A percentile compares a stretch with the other conserved stretches of the same genome.
phyloP scores from a whole-genome alignment of 108 stramenopile genomes.

The Skeletonema marinoi region DNA sequence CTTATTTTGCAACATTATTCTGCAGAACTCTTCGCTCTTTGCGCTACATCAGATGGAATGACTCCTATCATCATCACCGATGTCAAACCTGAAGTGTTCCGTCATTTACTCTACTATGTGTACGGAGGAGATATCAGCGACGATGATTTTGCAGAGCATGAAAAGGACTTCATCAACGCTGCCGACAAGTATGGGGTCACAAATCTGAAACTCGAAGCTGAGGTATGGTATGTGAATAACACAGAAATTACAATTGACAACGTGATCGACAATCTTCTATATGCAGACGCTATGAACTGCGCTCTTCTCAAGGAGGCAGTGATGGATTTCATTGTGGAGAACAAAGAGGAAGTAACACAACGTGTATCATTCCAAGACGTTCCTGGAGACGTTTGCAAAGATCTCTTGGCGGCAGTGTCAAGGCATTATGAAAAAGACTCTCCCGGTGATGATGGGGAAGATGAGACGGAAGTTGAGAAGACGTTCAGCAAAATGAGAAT shows the following conservation, averaged over 20 bases:
- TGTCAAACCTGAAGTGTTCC: no score
- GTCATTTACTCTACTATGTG: no score
- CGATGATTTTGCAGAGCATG: background rate
- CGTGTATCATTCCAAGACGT: background rate
- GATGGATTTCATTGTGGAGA: slow-evolving; percentile 17
- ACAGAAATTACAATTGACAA: background rate
- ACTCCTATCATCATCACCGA: no score
- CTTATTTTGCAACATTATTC: background rate
- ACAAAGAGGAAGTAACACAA: background rate
- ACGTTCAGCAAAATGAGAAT: no score
- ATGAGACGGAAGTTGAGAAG: no score
- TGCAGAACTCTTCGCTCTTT: background rate
- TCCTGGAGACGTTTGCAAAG: background rate
- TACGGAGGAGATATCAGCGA: background rate
- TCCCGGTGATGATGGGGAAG: no score
- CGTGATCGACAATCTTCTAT: background rate
- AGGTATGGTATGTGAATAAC: background rate
- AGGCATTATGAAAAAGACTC: background rate
- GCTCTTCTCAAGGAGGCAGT: slow-evolving; percentile 10
- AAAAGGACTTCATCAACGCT: background rate
- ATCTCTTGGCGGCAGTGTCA: background rate
- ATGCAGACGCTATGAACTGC: background rate
- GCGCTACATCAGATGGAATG: background rate
- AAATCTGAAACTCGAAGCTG: background rate
- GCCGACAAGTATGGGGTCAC: slow-evolving; percentile 3